These are phyloP conservation scores for Leccinum barrowsii DNA, from an alignment of 768 basidiomycete genomes.

Conservation along the genomic window DNA sequence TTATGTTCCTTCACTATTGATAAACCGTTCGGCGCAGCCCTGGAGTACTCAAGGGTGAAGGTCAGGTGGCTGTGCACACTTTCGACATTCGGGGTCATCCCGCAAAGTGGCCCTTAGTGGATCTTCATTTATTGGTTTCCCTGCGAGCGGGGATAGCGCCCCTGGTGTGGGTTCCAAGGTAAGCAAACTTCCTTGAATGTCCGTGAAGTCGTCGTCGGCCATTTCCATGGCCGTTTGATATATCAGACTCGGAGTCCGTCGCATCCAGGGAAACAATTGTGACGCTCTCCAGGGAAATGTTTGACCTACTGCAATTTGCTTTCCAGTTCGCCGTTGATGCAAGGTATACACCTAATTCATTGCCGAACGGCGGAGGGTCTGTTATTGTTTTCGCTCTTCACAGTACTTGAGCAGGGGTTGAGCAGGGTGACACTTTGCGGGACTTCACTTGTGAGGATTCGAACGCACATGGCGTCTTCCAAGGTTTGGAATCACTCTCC, in stretches of 20 bases:
- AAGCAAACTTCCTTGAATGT: background rate
- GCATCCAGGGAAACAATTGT: constrained; percentile 42
- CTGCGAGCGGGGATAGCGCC: background rate
- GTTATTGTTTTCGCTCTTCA: background rate
- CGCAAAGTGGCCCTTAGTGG: background rate
- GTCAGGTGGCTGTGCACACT: constrained; percentile 47
- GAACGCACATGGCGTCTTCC: background rate
- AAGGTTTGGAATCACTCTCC: background rate
- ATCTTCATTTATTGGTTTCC: background rate
- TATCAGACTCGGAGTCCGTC: background rate
- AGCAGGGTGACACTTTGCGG: background rate
- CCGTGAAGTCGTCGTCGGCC: background rate
- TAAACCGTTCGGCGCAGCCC: constrained; percentile 61
- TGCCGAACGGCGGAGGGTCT: background rate
- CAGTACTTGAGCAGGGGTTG: background rate
- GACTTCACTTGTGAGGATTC: background rate
- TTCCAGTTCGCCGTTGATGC: background rate
- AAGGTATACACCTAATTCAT: background rate
- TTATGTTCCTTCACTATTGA: constrained; percentile 54
- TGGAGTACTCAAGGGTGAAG: constrained; percentile 36
- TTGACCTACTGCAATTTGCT: background rate
- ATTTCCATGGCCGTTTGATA: background rate
- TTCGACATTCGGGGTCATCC: constrained; percentile 20
- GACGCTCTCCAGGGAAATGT: constrained; percentile 47
- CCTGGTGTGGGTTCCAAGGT: background rate